Base-by-base conservation (phyloP, 73 alveolate genomes). In the Loxodes magnus region DNA sequence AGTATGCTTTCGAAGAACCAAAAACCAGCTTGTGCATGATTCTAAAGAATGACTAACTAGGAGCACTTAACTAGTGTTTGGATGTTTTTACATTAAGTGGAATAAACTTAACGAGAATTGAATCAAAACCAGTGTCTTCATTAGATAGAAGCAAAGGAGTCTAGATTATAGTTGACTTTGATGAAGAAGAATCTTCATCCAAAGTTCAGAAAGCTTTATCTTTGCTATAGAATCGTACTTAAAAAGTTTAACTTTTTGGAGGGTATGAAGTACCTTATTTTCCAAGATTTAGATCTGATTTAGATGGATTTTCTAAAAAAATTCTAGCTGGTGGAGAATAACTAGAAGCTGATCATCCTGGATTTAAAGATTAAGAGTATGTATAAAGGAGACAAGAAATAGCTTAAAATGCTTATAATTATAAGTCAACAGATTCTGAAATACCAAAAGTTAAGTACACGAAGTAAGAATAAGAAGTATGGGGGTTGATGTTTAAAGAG, bases 341-440 rank as follows among this genome's bases (percentile, higher is more conserved):
- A 4, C 38, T 77, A 15, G 70, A 51, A 48, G 20, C 71, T 21
- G 92, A 77, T 43, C 87, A 77, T 28, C 92, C 92, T 3, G 74
- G 79, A 2, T 72, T 77, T 50, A 20, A 35, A 34, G 86, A 77
- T 43, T 33, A 28, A 6, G 86, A 64, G 30, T 77, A 77, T 52
- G 44, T 36, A 17, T 36, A 63, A 35, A 41, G 92, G 38, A 62
- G 92, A 41, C 67, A 64, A 14, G 38, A 27, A 21, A 77, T 77
- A 22, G 51, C 74, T 6, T 9, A 65, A 21, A 44, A 46, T 0
- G 77, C 79, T 3, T 31, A 38, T 19, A 33, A 33, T 10, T 71
- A 71, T 38, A 56, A 51, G 1, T 43, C 56, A 2, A 5, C 26
- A n/a, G 92, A 73, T 43, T 20, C 35, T 21, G 61, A 29, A 15